A percentile compares a stretch with the other conserved stretches of the same genome.
These are phyloP conservation scores for Suillus sp. DNA, from an alignment of 768 basidiomycete species.

Conservation along the genomic window DNA sequence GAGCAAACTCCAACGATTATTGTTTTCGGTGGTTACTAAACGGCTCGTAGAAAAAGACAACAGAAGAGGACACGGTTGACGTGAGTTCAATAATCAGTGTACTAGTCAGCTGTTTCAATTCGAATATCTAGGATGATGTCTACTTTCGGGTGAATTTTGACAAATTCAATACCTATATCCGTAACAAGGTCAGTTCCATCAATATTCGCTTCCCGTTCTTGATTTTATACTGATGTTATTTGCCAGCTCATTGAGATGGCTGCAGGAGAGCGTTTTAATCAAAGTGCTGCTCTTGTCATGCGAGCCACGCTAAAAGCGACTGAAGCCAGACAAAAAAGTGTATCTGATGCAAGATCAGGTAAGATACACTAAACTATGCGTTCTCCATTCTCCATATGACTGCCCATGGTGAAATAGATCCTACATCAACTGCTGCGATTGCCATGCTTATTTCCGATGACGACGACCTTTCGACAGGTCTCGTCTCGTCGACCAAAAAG, in stretches of 20 bases:
- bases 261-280: constrained; percentile 79
- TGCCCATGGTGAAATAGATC: constrained; percentile 43
- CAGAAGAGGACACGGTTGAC: constrained; percentile 64
- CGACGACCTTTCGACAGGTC: constrained; percentile 60
- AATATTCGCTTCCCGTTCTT: constrained; percentile 1
- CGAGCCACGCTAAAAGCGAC: constrained; percentile 71
- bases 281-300: constrained; percentile 69
- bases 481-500: constrained; percentile 58
- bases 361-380: constrained; percentile 12
- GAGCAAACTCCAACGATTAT: constrained; percentile 13
- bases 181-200: constrained; percentile 69
- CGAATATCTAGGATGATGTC: constrained; percentile 54
- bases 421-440: constrained; percentile 67
- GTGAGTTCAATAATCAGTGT: constrained; percentile 44
- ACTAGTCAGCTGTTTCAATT: not conserved
- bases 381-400: constrained; percentile 2
- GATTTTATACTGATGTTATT: constrained; percentile 18
- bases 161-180: constrained; percentile 82
- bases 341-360: constrained; percentile 71
- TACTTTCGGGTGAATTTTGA: constrained; percentile 90
- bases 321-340: constrained; percentile 58
- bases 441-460: constrained; percentile 64
- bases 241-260: constrained; percentile 75
- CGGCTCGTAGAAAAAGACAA: constrained; percentile 44
- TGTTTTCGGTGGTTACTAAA: constrained; percentile 18